Evolutionary conservation across 495 filamentous ascomycete species (phyloP), one percentile per base, ranked within the genome.

Genomic region (Aspergillus wentii): DNA sequence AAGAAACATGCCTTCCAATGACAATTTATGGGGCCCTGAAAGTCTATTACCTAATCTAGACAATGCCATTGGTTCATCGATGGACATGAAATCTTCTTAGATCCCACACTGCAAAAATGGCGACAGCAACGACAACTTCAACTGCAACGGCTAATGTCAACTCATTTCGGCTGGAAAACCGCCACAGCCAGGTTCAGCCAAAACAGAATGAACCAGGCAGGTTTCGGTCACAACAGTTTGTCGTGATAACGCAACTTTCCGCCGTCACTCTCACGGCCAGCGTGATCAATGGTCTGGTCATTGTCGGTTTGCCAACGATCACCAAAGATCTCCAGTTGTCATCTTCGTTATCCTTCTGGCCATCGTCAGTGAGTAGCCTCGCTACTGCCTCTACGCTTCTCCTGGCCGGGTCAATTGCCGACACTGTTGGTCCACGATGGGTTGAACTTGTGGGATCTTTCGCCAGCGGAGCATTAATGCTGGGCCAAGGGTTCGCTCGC

Each of bases 251-350:
- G 4, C 40, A 49, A 28, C 36, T 49, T 4, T 32, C 30, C 13
- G 36, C 36, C 9, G 41, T 49, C 10, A 49, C 46, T 19, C 41
- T 49, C 1, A 40, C 41, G 2, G 32, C 40, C 21, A 44, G 40
- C 16, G 30, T 49, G 9, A 41, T 44, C 31, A 50, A 49, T 10
- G 54, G 54, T 2, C 28, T 58, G 15, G 40, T 76, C 1, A 67
- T 60, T 17, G 69, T 77, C 13, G 64, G 49, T 7, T 47, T 76
- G 11, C 75, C 76, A 4, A 60, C 62, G 1, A 76, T 80, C 33
- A 62, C 68, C 5, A 37, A 44, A 15, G 69, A 73, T 22, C 45
- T 78, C n/a, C 17, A 52, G 5, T 42, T 76, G 2, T 41, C 48
- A 1, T 20, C 50, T 4, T 52, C 43, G 19, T 54, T 74, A 1